These are phyloP conservation scores for Saprolegnia parasitica DNA, from an alignment of 352 stramenopile species.

Conservation along the genomic window DNA sequence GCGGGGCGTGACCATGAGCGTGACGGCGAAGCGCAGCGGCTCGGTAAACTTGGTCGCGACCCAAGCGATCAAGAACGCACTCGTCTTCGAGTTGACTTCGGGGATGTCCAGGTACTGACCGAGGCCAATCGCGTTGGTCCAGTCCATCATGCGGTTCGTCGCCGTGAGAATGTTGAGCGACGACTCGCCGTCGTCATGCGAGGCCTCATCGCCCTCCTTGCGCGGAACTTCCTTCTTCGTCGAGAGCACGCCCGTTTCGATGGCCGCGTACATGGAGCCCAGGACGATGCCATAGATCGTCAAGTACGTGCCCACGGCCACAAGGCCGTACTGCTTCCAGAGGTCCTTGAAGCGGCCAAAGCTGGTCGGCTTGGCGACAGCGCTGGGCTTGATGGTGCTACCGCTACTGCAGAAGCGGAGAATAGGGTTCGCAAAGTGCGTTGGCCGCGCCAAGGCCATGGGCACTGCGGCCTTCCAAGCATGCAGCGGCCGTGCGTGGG, in stretches of 20 bases:
- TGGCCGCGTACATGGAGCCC: conserved; percentile 74
- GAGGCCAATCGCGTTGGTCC: conserved; percentile 18
- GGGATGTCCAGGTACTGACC: conserved; percentile 69
- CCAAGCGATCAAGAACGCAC: conserved; percentile 77
- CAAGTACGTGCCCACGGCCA: conserved; percentile 80
- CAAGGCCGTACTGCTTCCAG: conserved; percentile 78
- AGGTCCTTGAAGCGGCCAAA: conserved; percentile 65
- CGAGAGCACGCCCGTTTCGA: conserved; percentile 71
- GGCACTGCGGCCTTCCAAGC: too few relatives aligned
- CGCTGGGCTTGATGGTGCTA: not conserved
- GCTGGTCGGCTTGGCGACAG: conserved; percentile 25
- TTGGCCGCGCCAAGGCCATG: not conserved
- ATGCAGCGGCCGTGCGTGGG: too few relatives aligned
- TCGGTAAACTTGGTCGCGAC: conserved; percentile 86
- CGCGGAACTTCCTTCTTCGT: conserved; percentile 38
- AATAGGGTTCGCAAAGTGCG: not conserved
- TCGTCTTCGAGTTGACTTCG: conserved; percentile 74
- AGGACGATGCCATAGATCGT: conserved; percentile 71
- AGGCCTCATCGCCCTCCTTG: conserved; percentile 24
- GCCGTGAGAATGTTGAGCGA: conserved; percentile 72
- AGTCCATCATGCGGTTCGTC: conserved; percentile 52
- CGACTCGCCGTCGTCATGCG: conserved; percentile 32
- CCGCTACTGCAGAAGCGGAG: not conserved
- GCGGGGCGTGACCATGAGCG: conserved; percentile 69
- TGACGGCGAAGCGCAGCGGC: conserved; percentile 68